Evolutionary conservation across 2,329 filamentous ascomycete species (phyloP), one percentile per base, ranked within the genome.

Genomic region (Myriosclerotinia duriaeana): DNA sequence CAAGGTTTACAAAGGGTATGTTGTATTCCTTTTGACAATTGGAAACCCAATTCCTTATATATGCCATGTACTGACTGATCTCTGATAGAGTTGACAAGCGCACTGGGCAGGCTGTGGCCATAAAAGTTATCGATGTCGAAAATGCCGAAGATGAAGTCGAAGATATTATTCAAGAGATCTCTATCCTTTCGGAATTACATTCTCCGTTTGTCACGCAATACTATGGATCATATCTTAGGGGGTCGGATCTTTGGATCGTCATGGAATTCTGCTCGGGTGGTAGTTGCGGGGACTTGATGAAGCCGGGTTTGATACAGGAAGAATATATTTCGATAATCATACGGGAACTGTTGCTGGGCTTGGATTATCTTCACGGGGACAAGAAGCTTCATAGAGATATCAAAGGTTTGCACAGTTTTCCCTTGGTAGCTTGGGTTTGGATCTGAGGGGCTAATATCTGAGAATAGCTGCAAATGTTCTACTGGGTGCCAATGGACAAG

Each of bases 251-350:
- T 74, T 99, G 95, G 95, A 99, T 99, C 73, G 93, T 98, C 78
- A 99, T 99, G 95, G 95, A 99, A 79, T 99, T 95, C 76, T 99
- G 95, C 79, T 93, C 94, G 1, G 95, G 95, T 30, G 95, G 95
- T 5, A 98, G 94, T 79, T 98, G 95, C 76, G 93, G 92, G 58
- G 95, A 98, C 77, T 81, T 99, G 69, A 91, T 99, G 89, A 96
- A 96, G 80, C 93, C 95, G 0, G 95, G 95, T 34, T 80, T 89
- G 52, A 94, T 99, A 69, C 87, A 89, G 26, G 95, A 99, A 79
- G 93, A 97, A 72, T 97, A 98, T 78, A 98, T 99, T 74, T 92
- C 92, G 74, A 97, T 99, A 73, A 96, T 99, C 69, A 83, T 97
- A 65, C 86, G 92, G 68, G 95, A 99, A 80, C 80, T 99, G 73